These are phyloP conservation scores for Rhizophora mangle DNA, from an alignment of 345 rosid species.

Conservation along the genomic window DNA sequence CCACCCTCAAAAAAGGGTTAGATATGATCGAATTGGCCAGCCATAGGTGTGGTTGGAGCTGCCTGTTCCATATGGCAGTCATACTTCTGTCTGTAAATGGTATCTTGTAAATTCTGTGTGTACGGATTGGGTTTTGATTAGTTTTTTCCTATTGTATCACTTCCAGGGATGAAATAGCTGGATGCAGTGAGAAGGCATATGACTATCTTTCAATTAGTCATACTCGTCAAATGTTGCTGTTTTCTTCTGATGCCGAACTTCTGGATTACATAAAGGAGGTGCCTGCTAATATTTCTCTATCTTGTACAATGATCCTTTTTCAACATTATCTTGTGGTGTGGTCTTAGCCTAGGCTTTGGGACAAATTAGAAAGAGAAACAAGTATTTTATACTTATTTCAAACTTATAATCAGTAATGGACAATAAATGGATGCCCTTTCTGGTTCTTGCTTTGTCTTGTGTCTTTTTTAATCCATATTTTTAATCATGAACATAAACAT, in stretches of 20 bases:
- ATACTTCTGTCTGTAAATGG: neutral
- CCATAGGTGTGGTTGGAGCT: neutral
- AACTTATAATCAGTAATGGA: neutral
- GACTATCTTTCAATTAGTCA: conserved; percentile 71
- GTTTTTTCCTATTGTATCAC: neutral
- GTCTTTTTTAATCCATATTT: neutral
- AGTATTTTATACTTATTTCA: neutral
- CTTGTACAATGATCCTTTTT: neutral
- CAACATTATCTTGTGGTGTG: neutral
- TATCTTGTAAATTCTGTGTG: neutral
- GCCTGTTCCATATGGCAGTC: neutral
- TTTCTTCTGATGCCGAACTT: conserved; percentile 75
- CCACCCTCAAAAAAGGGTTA: too few species aligned
- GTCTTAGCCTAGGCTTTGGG: neutral
- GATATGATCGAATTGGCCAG: too few species aligned
- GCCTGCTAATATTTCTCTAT: neutral
- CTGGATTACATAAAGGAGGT: conserved; percentile 75
- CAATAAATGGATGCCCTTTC: neutral
- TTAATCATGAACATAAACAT: neutral
- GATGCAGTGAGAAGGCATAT: conserved; percentile 99
- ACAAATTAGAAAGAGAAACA: neutral
- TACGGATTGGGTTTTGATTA: neutral
- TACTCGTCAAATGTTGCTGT: conserved; percentile 72
- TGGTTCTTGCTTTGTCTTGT: too few species aligned
- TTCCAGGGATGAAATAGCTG: conserved; percentile 90